Percentiles rank a stretch among this genome's conserved stretches.
Evolutionary conservation across 2,329 filamentous ascomycete species (phyloP).

Genomic region (Trichophyton mentagrophytes): DNA sequence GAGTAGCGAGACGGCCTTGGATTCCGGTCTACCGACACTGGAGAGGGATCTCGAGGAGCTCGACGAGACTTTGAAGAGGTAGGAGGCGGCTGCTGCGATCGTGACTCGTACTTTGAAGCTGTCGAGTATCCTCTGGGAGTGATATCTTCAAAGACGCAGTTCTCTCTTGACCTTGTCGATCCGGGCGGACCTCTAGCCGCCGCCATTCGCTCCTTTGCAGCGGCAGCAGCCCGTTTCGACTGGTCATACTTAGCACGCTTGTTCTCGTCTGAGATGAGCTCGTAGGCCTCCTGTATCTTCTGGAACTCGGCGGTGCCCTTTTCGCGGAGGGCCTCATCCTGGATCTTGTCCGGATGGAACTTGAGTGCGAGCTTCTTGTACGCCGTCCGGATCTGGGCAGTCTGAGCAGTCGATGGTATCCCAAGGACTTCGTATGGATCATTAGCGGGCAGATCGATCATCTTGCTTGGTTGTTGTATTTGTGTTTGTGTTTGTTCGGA

Average conservation of each 20-base stretch:
- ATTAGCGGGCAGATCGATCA: neutral
- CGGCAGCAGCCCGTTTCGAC: conserved; percentile 27
- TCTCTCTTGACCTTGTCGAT: conserved; percentile 53
- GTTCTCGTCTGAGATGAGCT: conserved; percentile 67
- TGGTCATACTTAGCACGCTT: conserved; percentile 68
- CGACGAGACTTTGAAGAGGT: conserved; percentile 16
- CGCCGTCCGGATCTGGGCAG: conserved; percentile 60
- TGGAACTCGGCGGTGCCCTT: conserved; percentile 81
- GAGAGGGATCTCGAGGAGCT: conserved; percentile 14
- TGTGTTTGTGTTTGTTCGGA: neutral
- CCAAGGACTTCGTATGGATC: conserved; percentile 74
- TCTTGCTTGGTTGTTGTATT: neutral
- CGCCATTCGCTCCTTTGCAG: neutral
- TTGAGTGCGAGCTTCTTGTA: conserved; percentile 78
- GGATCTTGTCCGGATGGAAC: conserved; percentile 84
- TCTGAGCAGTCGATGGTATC: conserved; percentile 57
- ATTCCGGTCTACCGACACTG: conserved; percentile 32
- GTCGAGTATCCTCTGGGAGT: conserved; percentile 32
- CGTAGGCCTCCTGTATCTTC: conserved; percentile 83
- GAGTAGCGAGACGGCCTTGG: conserved; percentile 25
- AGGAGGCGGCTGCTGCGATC: neutral
- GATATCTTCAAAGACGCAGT: conserved; percentile 10
- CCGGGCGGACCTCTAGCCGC: conserved; percentile 21
- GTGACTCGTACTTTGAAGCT: conserved; percentile 9
- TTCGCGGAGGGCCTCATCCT: conserved; percentile 61